These are phyloP conservation scores for Nicotiana attenuata DNA, from an alignment of 257 asterid genomes.

Conservation along the genomic window DNA sequence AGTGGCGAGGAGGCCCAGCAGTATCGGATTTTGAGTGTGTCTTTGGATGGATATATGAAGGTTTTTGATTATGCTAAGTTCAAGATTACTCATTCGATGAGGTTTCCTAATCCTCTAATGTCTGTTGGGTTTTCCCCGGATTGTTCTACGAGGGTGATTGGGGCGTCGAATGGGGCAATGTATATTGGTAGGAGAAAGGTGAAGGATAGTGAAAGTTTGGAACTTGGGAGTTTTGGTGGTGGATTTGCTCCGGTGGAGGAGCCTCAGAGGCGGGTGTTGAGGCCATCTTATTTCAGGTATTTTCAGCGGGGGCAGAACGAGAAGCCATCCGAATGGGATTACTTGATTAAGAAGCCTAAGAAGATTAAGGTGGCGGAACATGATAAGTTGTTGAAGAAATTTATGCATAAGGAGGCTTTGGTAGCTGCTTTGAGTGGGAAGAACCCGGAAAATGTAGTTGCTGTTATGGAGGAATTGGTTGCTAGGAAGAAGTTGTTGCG, in stretches of 20 bases:
- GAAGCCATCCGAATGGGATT: slow-evolving; percentile 74
- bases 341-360: slow-evolving; percentile 51
- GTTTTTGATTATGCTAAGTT: slow-evolving; percentile 79
- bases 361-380: slow-evolving; percentile 64
- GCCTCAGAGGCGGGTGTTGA: slow-evolving; percentile 42
- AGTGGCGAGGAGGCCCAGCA: slow-evolving; percentile 51
- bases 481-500: slow-evolving; percentile 70
- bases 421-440: slow-evolving; percentile 54
- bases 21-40: slow-evolving; percentile 70
- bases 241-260: slow-evolving; percentile 33
- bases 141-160: slow-evolving; percentile 68
- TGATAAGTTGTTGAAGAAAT: slow-evolving; percentile 73
- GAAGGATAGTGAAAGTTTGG: slow-evolving; percentile 29
- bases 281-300: slow-evolving; percentile 81
- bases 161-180: slow-evolving; percentile 69
- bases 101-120: slow-evolving; percentile 71
- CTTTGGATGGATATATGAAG: slow-evolving; percentile 87
- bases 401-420: slow-evolving; percentile 79
- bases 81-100: slow-evolving; percentile 76
- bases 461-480: slow-evolving; percentile 91
- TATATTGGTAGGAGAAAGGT: slow-evolving; percentile 66
- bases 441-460: slow-evolving; percentile 67
- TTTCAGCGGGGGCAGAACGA: slow-evolving; percentile 74
- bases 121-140: slow-evolving; percentile 78
- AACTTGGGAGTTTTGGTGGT: slow-evolving; percentile 24